phyloP scores from a whole-genome alignment of 192 early-diverging fungal genomes.

The Umbelopsis sp. region DNA sequence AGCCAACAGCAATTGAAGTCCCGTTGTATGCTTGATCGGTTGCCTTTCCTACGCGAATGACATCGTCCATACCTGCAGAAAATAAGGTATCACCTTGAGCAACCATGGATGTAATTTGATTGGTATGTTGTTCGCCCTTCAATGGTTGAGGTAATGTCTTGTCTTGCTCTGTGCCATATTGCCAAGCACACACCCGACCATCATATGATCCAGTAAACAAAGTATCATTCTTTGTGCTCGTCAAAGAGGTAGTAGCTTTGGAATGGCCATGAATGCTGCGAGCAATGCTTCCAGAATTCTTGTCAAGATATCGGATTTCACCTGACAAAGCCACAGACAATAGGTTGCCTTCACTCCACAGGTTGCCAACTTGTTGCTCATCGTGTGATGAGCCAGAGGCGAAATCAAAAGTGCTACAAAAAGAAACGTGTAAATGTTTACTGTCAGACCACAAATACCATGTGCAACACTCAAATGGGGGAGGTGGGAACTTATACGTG shows the following conservation, averaged over 20 bases:
- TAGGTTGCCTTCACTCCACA: conserved; percentile 81
- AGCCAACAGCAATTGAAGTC: conserved; percentile 41
- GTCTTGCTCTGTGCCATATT: conserved; percentile 39
- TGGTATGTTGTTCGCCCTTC: conserved; percentile 69
- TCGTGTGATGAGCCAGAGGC: conserved; percentile 45
- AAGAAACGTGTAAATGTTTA: background rate
- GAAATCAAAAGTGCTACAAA: conserved; percentile 54
- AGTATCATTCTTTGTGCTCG: conserved; percentile 48
- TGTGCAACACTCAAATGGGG: background rate
- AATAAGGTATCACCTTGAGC: conserved; percentile 47
- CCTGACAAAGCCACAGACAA: conserved; percentile 84
- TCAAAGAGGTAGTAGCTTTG: conserved; percentile 81
- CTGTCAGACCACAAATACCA: background rate
- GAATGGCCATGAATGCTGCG: conserved; percentile 73
- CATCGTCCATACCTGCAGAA: conserved; percentile 81
- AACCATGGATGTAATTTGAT: conserved; percentile 71
- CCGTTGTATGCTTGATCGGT: conserved; percentile 40
- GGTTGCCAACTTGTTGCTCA: conserved; percentile 91
- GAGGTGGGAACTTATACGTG: conserved; percentile 25
- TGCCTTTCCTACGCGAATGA: conserved; percentile 41
- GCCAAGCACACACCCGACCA: conserved; percentile 85
- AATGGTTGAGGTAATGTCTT: conserved; percentile 46
- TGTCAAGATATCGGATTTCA: conserved; percentile 84
- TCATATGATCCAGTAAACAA: conserved; percentile 92
- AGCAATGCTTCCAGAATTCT: conserved; percentile 48